Base-by-base conservation (phyloP, 2,329 filamentous ascomycete genomes). In the Penicillium sp. region DNA sequence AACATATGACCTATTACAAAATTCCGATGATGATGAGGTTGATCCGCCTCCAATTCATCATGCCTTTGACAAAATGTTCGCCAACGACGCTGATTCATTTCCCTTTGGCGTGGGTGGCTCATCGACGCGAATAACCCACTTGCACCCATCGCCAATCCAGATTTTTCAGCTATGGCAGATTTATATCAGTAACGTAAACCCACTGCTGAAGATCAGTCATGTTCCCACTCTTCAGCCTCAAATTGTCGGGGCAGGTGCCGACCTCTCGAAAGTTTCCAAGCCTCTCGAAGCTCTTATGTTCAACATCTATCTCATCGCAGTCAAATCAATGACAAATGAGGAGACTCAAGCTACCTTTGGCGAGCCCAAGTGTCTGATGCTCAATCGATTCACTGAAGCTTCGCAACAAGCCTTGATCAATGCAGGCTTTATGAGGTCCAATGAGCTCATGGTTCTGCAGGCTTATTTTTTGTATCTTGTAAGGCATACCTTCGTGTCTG, bases 1-100 rank as follows among this genome's bases (percentile, higher is more conserved):
- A n/a, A 75, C 72, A 40, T 77, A 81, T 50, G 72, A 79, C 11
- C 51, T 77, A 20, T 60, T 79, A 5, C 70, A 74, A 36, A 80
- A 83, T 55, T 83, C 81, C 3, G 82, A 79, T n/a, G 79, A 84
- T 42, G 79, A 81, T 16, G 76, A 79, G 38, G 30, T 53, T 44
- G 83, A 85, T 61, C 83, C 84, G 18, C 35, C 35, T 38, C 35
- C 35, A 20, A 38, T 38, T 38, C 35, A 38, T 38, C 35, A 38
- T 38, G 35, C 35, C 35, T 38, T 38, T 18, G 35, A 38, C 18
- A 38, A 38, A 13, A 38, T 38, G 35, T 38, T 38, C 35, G 5
- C 16, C 11, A 38, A 38, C 13, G 35, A 38, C 4, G 13, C 16
- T 13, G 16, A 22, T 38, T 20, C 35, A 20, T 38, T 38, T 20